Evolutionary conservation across 768 basidiomycete species (phyloP), one percentile per base, ranked within the genome.

Genomic region (Psilocybe subaeruginosa): DNA sequence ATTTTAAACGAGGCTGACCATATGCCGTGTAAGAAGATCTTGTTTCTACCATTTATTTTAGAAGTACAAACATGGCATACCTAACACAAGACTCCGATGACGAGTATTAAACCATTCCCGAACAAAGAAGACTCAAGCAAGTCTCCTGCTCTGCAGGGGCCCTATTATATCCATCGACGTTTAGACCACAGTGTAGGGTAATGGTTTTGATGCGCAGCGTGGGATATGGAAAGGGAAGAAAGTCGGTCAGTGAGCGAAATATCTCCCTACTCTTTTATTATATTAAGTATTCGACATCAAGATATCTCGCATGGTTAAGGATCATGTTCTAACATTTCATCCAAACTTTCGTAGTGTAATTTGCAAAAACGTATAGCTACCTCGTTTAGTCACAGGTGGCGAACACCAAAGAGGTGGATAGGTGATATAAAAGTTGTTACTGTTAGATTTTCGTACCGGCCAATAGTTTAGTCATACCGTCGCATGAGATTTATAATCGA

Each of bases 171-270:
- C 73, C 23, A 77, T 77, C 8, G 79, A 81, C 17, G 66, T 82
- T 11, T 58, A 69, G 11, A 74, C 75, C 50, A 74, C 73, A 0
- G 73, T 73, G 16, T 78, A 74, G 54, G 66, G 69, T 4, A 43
- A 7, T 16, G 41, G 43, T 47, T 66, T 61, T n/a, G 64, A 70
- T 35, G 69, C 73, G 17, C 67, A 76, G 49, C 64, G 72, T 19
- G 80, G 77, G 1, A 67, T 74, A 31, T 81, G 78, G 77, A 73
- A 74, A 33, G 77, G 75, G 9, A 72, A 68, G 59, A 70, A 74
- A 70, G 77, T 76, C 54, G 74, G 76, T 76, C 63, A 62, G 76
- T 59, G n/a, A 5, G 5, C 8, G 4, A 23, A n/a, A 8, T 9
- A 23, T 23, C 23, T 23, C 23, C 23, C 23, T 23, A 23, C 23